Percentiles rank a stretch among this genome's conserved stretches.
Conservation (phyloP, 768 basidiomycete species). For the Lepiota venenata region DNA sequence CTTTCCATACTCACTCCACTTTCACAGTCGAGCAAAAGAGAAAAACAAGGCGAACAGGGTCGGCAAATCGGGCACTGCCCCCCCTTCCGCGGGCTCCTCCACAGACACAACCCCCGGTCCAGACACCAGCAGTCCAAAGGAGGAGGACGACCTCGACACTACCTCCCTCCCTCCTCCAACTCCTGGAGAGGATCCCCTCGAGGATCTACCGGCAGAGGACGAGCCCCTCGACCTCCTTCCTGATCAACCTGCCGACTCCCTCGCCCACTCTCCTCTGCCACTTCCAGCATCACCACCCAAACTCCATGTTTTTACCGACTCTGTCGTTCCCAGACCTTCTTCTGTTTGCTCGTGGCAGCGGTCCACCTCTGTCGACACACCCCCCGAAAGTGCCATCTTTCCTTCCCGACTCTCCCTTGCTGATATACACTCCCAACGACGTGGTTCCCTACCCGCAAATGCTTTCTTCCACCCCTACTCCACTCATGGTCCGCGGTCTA, state of each 20-base stretch:
- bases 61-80: slow-evolving; percentile 15
- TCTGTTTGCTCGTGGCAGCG: slow-evolving; percentile 22
- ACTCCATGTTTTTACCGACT: slow-evolving; percentile 37
- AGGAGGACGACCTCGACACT: slow-evolving; percentile 4
- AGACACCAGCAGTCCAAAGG: slow-evolving; percentile 2
- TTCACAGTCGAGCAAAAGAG: slow-evolving; percentile 75
- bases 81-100: slow-evolving; percentile 15
- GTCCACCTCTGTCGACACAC: slow-evolving; percentile 31
- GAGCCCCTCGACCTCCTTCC: not conserved
- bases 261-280: slow-evolving; percentile 25
- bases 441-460: slow-evolving; percentile 55
- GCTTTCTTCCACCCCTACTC: slow-evolving; percentile 30
- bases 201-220: slow-evolving; percentile 4
- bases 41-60: slow-evolving; percentile 60
- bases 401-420: slow-evolving; percentile 28
- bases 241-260: not conserved
- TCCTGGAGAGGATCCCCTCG: slow-evolving; percentile 10
- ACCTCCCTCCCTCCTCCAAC: slow-evolving; percentile 3
- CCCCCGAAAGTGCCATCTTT: slow-evolving; percentile 31
- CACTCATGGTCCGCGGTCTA: slow-evolving; percentile 31
- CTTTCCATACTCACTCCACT: slow-evolving; percentile 10
- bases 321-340: slow-evolving; percentile 1
- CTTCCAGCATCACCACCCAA: slow-evolving; percentile 33
- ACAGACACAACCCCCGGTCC: slow-evolving; percentile 15
- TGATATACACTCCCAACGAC: slow-evolving; percentile 36